Evolutionary conservation across 148 eudicot genomes (phyloP), one percentile per base, ranked within the genome.

Genomic region (Vaccinium vitisidaea): DNA sequence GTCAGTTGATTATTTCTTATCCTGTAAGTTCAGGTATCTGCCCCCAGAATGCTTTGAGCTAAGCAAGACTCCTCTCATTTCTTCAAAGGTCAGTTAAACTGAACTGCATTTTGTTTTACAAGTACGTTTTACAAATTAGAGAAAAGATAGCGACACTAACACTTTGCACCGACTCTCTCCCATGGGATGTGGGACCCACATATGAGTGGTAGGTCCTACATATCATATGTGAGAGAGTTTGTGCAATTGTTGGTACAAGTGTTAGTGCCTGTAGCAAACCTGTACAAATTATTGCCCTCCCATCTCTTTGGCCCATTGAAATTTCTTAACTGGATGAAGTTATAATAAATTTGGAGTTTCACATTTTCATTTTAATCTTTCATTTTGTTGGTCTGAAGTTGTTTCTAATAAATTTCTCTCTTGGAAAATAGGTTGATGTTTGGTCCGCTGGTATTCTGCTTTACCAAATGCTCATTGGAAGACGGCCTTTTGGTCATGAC

Each of bases 21-120:
- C 39, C 56, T 67, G 55, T 82, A 83, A 52, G 80, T 82, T 85
- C 90, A 97, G 99, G 99, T 97, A 97, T 88, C 92, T 97, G 76
- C 99, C 99, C 79, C 99, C 99, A 77, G 99, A 97, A 84, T 97
- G 99, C 92, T 97, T 97, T 95, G 99, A 95, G 93, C 95, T 95
- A 82, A 91, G 84, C 90, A 97, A 93, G 92, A 97, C 92, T 75
- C 99, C 99, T 55, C 82, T 95, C 27, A 97, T 97, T 87, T 97
- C 99, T 69, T 97, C 99, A 19, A 97, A 94, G 98, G 99, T 97
- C 83, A 81, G 90, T 82, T 32, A 61, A 18, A 15, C 75, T 56
- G 74, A 76, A 76, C 46, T n/a, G 21, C 75, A 32, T 52, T 80
- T 82, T 39, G 6, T 7, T 53, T 81, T 76, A 1, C n/a, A 0